Base-by-base conservation (phyloP, 306 rosid species). In the Citrullus colocynthis region DNA sequence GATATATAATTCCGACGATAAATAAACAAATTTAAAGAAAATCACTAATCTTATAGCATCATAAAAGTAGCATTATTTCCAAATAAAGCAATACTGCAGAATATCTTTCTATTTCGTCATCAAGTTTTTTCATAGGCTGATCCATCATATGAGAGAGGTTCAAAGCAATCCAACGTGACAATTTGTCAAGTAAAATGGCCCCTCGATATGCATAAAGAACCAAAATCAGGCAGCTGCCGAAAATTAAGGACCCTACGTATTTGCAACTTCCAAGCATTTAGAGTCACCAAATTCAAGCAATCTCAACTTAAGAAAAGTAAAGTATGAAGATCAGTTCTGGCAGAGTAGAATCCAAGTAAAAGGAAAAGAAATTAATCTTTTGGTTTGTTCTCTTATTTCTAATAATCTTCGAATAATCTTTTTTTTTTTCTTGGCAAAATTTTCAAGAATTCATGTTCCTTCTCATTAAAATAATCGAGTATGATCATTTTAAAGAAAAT, bases 401-500 rank as follows among this genome's bases (percentile, higher is more conserved):
- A 51, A 17, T 6, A 73, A 73, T 70, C n/a, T 11, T 70, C 36
- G 58, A 45, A 44, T 57, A 49, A 45, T 52, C 63, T 74, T n/a
- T n/a, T 74, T 5, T 72, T 49, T 72, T 24, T 72, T 72, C 24
- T 16, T 52, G 28, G 60, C 6, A 48, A 51, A 30, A 30, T 49
- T 28, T 72, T 51, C 16, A 32, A 30, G 28, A 20, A 44, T 28
- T 71, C 57, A 16, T 8, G 56, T 48, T 51, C 21, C 20, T 76
- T 34, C 78, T 87, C 93, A 70, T 70, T 70, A 20, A 69, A 20
- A 42, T n/a, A 21, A 69, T n/a, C n/a, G 3, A 45, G 39, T 3
- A 70, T 13, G n/a, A 21, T 12, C 17, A 6, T 70, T 13, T 21
- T 70, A 0, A 21, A 44, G 57, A 70, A 45, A 44, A 6, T 24